These are phyloP conservation scores for Podospora didyma DNA, from an alignment of 495 filamentous ascomycete species.

Conservation along the genomic window DNA sequence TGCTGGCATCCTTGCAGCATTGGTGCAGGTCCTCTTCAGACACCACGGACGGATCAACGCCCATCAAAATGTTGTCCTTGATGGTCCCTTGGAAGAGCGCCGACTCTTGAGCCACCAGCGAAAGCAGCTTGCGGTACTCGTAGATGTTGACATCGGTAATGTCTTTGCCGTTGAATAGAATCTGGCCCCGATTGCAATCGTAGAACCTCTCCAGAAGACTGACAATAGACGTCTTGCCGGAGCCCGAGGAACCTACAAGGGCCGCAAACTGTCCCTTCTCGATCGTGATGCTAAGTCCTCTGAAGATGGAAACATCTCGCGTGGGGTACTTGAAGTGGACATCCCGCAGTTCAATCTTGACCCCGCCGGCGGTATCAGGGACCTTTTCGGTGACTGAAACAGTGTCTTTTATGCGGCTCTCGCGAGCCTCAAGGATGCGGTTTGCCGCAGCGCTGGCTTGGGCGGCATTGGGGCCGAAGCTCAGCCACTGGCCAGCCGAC, in stretches of 20 bases:
- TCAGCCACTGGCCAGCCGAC: conserved; percentile 40
- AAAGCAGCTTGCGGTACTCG: conserved; percentile 50
- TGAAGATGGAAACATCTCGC: conserved; percentile 49
- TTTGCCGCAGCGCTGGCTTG: conserved; percentile 42
- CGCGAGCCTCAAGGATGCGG: conserved; percentile 43
- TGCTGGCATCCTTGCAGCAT: conserved; percentile 57
- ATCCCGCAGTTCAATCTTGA: conserved; percentile 51
- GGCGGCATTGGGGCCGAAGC: conserved; percentile 47
- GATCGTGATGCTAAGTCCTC: conserved; percentile 51
- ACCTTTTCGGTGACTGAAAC: conserved; percentile 20
- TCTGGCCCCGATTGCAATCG: conserved; percentile 46
- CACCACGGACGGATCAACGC: conserved; percentile 34
- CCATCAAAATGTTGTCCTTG: conserved; percentile 55
- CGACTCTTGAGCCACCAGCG: conserved; percentile 62
- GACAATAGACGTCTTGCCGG: conserved; percentile 68
- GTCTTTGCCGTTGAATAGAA: conserved; percentile 49
- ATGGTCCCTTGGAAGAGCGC: conserved; percentile 55
- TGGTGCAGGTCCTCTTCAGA: conserved; percentile 50
- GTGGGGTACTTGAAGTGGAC: conserved; percentile 59
- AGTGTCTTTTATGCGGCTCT: conserved; percentile 21
- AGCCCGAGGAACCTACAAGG: conserved; percentile 67
- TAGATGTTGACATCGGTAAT: conserved; percentile 40
- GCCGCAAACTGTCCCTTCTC: conserved; percentile 63
- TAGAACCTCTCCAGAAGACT: conserved; percentile 65
- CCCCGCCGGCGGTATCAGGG: conserved; percentile 40